Evolutionary conservation across 176 grass and related monocot species (phyloP).

Genomic region (Thinopyrum elongatum): DNA sequence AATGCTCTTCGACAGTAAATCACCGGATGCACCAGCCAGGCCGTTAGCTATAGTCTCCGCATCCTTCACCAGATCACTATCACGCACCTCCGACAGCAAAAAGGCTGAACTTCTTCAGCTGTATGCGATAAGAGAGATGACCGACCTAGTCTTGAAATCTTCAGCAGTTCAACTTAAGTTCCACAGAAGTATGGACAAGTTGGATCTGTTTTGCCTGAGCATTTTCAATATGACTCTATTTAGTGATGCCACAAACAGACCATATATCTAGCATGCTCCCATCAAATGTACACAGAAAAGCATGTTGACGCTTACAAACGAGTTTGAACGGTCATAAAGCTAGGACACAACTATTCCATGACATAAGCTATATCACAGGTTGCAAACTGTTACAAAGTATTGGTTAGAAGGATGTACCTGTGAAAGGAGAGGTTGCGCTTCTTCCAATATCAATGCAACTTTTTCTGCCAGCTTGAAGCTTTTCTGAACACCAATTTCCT

Average conservation of each 20-base stretch:
- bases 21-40: constrained; percentile 64
- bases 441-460: constrained; percentile 86
- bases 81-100: constrained; percentile 75
- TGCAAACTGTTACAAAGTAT: not conserved
- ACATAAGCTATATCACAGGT: not conserved
- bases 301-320: not conserved
- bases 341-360: not conserved
- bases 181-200: too few species aligned
- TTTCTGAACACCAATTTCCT: constrained; percentile 71
- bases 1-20: constrained; percentile 53
- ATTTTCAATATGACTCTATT: not conserved
- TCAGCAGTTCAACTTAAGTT: not conserved
- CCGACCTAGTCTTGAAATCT: not conserved
- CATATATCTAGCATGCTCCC: not conserved
- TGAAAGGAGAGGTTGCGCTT: constrained; percentile 80
- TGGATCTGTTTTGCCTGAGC: not conserved
- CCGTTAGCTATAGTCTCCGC: constrained; percentile 85
- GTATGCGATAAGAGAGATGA: not conserved
- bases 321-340: not conserved
- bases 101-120: constrained; percentile 84
- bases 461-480: constrained; percentile 89
- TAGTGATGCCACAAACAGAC: not conserved
- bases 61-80: constrained; percentile 77
- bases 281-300: not conserved
- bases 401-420: constrained; percentile 40